phyloP scores from a whole-genome alignment of 2,329 filamentous ascomycete genomes.

The Colletotrichum coccodes region DNA sequence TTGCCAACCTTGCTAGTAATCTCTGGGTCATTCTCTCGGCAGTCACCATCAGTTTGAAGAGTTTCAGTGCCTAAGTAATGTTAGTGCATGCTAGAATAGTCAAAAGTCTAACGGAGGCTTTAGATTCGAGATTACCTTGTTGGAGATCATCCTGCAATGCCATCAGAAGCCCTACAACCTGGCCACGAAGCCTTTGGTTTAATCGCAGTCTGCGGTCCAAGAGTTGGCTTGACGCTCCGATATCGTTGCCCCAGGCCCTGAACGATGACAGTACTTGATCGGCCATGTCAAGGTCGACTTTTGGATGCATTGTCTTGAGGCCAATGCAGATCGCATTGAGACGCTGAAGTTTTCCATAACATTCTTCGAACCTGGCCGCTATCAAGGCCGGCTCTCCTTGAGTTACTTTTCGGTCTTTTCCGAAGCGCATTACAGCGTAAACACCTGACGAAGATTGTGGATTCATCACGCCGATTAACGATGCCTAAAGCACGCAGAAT shows the following conservation, averaged over 20 bases:
- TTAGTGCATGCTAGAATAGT: background rate
- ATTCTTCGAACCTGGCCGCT: slow-evolving; percentile 15
- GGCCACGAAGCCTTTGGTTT: background rate
- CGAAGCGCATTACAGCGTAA: background rate
- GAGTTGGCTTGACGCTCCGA: background rate
- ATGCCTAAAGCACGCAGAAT: no score
- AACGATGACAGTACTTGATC: background rate
- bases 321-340: background rate
- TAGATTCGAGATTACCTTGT: background rate
- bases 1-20: background rate
- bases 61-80: background rate
- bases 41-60: background rate
- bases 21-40: background rate
- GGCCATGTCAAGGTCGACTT: background rate
- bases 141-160: slow-evolving; percentile 1
- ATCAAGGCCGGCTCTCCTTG: background rate
- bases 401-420: background rate
- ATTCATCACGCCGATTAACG: background rate
- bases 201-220: slow-evolving; percentile 13
- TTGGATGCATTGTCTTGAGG: background rate
- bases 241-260: slow-evolving; percentile 7
- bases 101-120: background rate
- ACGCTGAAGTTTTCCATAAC: background rate
- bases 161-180: background rate
- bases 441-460: background rate